Evolutionary conservation across 345 rosid genomes (phyloP), one percentile per base, ranked within the genome.

Genomic region (Nephelium lappaceum): DNA sequence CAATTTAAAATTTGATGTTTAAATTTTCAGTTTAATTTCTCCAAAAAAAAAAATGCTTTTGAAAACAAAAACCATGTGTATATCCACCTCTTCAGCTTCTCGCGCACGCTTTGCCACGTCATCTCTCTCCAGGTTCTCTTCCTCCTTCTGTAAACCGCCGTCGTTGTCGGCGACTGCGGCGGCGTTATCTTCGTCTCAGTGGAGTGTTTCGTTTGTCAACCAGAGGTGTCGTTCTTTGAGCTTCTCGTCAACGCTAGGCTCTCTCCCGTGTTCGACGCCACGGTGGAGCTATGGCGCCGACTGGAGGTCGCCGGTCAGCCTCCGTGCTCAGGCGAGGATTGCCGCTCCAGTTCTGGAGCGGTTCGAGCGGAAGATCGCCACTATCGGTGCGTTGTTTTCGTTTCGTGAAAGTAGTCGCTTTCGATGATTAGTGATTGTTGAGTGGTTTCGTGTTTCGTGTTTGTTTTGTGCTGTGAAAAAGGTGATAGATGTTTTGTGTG

Each of bases 291-390:
- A 84, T 68, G 78, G 85, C 36, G 63, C 18, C 43, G 82, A 57
- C 42, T 86, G 89, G 89, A 31, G 82, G 6, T 83, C 87, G 1
- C 87, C 87, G 21, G 67, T 42, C 69, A 84, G 84, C 62, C 89
- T 85, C 25, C 90, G 91, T 31, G 80, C 86, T 67, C 93, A 85
- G 78, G 58, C 78, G 53, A 83, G 95, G 83, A 80, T 24, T 8
- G 65, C 73, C 0, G 67, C 83, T 77, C 88, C 95, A 1, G 78
- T 80, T 11, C 57, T 31, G 36, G 36, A 31, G 36, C 36, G 36
- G 36, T 2, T 31, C 3, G 36, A 31, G 36, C 36, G 36, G 36
- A 31, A 31, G 36, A 31, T 31, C 36, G 36, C 36, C 36, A 31
- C 36, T 31, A 31, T 31, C 3, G 36, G 36, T 31, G 36, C 36